Evolutionary conservation across 148 eudicot species (phyloP).

Genomic region (Gaultheria prostrata): DNA sequence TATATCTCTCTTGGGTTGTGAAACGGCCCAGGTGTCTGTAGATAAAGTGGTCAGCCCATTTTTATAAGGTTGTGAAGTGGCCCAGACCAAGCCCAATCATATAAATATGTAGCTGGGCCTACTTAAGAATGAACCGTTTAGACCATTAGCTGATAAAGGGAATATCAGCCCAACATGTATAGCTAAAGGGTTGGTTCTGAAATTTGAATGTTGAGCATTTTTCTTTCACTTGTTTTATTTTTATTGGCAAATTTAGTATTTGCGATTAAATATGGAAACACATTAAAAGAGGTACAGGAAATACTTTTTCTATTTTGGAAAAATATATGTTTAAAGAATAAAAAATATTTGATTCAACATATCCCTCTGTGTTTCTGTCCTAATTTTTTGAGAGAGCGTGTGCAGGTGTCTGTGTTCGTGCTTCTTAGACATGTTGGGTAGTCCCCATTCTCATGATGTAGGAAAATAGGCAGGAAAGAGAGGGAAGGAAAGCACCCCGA

Average conservation of each 20-base stretch:
- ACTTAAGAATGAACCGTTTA: neutral
- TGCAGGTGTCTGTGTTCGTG: neutral
- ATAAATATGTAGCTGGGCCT: neutral
- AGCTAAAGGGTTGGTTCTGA: neutral
- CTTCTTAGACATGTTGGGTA: neutral
- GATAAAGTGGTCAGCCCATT: neutral
- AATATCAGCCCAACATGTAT: neutral
- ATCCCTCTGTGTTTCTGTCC: neutral
- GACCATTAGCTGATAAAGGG: neutral
- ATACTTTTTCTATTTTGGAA: neutral
- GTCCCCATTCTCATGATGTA: neutral
- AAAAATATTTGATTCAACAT: neutral
- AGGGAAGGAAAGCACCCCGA: neutral
- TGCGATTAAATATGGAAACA: neutral
- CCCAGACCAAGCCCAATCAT: neutral
- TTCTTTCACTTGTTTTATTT: neutral
- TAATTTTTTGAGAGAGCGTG: neutral
- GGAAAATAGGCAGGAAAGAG: neutral
- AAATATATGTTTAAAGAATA: neutral
- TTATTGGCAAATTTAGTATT: neutral
- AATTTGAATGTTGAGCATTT: too few species aligned
- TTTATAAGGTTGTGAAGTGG: neutral
- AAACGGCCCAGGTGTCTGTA: neutral
- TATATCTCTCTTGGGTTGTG: neutral
- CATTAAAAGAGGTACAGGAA: neutral